These are phyloP conservation scores for Diaporthe sp. DNA, from an alignment of 2,329 filamentous ascomycete species.

Conservation along the genomic window DNA sequence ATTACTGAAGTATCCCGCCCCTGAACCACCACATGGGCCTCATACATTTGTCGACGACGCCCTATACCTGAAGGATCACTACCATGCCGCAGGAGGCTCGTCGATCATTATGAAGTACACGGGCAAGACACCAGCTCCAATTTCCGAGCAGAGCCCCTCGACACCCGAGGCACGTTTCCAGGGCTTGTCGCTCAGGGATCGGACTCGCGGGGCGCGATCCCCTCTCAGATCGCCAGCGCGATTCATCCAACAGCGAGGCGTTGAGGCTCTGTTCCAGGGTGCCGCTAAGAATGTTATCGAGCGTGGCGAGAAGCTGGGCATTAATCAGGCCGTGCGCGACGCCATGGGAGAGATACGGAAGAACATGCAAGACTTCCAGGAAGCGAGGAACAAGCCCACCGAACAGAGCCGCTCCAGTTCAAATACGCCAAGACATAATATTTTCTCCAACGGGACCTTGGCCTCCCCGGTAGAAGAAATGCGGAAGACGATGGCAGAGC, in stretches of 20 bases:
- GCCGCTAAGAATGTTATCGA: slow-evolving; percentile 83
- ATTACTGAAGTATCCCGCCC: slow-evolving; percentile 85
- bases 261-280: slow-evolving; percentile 81
- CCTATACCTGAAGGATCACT: slow-evolving; percentile 77
- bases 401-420: slow-evolving; percentile 50
- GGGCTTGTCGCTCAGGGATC: slow-evolving; percentile 56
- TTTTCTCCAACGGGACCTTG: slow-evolving; percentile 42
- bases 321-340: slow-evolving; percentile 85
- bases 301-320: slow-evolving; percentile 80
- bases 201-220: slow-evolving; percentile 57
- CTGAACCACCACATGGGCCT: slow-evolving; percentile 73
- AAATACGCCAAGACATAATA: slow-evolving; percentile 47
- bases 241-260: slow-evolving; percentile 68
- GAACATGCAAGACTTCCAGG: slow-evolving; percentile 79
- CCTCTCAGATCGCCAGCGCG: slow-evolving; percentile 63
- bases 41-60: slow-evolving; percentile 90
- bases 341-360: slow-evolving; percentile 84
- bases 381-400: slow-evolving; percentile 54
- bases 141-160: slow-evolving; percentile 46
- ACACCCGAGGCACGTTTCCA: slow-evolving; percentile 53
- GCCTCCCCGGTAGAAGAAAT: slow-evolving; percentile 48
- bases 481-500: slow-evolving; percentile 56
- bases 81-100: slow-evolving; percentile 72
- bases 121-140: slow-evolving; percentile 61
- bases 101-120: slow-evolving; percentile 81